Percentiles rank a stretch among this genome's conserved stretches.
Conservation (phyloP, 179 eudicot genomes). For the Spergularia azorica region DNA sequence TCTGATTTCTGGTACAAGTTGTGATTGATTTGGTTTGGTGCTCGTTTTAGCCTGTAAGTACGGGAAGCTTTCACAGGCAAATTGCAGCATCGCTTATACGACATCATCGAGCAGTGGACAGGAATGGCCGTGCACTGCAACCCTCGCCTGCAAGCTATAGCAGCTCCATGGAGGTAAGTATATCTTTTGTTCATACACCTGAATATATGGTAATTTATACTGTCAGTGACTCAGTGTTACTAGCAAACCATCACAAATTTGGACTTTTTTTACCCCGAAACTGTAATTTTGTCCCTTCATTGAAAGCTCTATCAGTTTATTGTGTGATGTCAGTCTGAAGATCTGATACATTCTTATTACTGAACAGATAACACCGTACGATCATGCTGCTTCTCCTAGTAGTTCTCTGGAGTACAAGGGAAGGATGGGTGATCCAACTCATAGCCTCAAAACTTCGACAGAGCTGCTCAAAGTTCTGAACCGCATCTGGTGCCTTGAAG, state of each 20-base stretch:
- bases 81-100: constrained; percentile 77
- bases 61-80: constrained; percentile 75
- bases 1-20: not conserved
- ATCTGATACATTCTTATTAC: constrained; percentile 17
- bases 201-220: not conserved
- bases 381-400: constrained; percentile 70
- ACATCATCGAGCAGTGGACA: constrained; percentile 69
- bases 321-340: not conserved
- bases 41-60: constrained; percentile 61
- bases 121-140: constrained; percentile 55
- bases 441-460: constrained; percentile 85
- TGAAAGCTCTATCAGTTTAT: not conserved
- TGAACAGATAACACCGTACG: constrained; percentile 70
- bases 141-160: constrained; percentile 87
- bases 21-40: constrained; percentile 5
- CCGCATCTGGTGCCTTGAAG: constrained; percentile 94
- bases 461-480: constrained; percentile 87
- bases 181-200: not conserved
- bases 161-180: constrained; percentile 89
- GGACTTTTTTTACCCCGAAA: not conserved
- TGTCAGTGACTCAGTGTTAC: too few species aligned
- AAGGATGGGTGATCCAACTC: constrained; percentile 52
- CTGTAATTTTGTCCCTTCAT: not conserved
- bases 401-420: constrained; percentile 74
- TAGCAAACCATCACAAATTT: not conserved